Conservation (phyloP, 2,329 filamentous ascomycete species). For the Zasmidium cellare region DNA sequence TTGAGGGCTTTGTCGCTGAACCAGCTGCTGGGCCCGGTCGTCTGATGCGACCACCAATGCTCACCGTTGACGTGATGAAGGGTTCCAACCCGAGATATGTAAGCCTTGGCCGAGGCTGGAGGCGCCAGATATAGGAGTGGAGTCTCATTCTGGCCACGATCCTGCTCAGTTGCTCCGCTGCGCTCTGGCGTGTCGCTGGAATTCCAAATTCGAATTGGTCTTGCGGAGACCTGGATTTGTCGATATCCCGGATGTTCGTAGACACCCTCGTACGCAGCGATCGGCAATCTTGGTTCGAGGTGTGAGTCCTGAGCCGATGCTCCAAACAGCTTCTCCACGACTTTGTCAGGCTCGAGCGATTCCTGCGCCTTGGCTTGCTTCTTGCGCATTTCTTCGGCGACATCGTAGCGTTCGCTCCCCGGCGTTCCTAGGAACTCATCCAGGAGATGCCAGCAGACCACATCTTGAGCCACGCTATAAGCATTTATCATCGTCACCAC, state of each 20-base stretch:
- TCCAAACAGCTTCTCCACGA: constrained; percentile 11
- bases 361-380: constrained; percentile 3
- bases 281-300: constrained; percentile 1
- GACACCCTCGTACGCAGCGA: constrained; percentile 7
- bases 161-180: too few species aligned
- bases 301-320: neutral
- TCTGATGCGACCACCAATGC: constrained; percentile 13
- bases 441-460: constrained; percentile 9
- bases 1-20: constrained; percentile 13
- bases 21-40: constrained; percentile 8
- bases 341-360: neutral
- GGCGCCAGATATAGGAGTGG: constrained; percentile 7
- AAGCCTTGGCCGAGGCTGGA: neutral
- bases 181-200: neutral
- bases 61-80: constrained; percentile 15
- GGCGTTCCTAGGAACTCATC: constrained; percentile 11
- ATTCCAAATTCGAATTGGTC: neutral
- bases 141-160: neutral
- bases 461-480: constrained; percentile 7
- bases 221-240: constrained; percentile 2
- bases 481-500: constrained; percentile 36
- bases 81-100: constrained; percentile 2
- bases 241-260: constrained; percentile 13
- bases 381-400: neutral
- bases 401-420: constrained; percentile 5